Evolutionary conservation across 2,329 filamentous ascomycete genomes (phyloP).

Genomic region (Penicillium janthinellum): DNA sequence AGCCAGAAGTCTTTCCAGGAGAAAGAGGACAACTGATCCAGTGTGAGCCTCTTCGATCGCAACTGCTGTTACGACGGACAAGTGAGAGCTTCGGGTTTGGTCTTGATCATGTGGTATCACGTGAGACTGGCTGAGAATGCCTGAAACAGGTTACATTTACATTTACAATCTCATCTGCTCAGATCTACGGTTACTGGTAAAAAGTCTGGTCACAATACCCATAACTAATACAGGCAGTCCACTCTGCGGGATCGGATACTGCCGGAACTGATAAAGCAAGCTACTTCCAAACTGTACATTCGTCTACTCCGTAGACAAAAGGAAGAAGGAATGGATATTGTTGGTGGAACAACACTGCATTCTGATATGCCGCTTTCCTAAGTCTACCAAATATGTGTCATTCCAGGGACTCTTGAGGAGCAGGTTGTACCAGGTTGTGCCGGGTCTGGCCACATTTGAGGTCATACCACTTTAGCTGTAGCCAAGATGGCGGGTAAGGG

Average conservation of each 20-base stretch:
- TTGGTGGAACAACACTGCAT: no score
- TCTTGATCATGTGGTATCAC: not conserved
- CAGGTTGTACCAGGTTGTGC: no score
- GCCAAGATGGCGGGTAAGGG: no score
- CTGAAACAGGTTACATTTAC: not conserved
- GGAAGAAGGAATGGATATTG: no score
- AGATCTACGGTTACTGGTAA: not conserved
- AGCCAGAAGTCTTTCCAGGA: not conserved
- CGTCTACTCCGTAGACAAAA: no score
- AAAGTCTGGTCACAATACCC: not conserved
- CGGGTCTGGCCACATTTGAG: no score
- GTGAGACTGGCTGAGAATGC: not conserved
- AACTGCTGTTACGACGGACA: not conserved
- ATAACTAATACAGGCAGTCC: constrained; percentile 11
- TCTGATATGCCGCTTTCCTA: no score
- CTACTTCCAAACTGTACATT: no score
- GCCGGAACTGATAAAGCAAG: no score
- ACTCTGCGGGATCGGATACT: constrained; percentile 20
- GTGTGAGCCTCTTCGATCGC: not conserved
- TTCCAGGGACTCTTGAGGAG: no score
- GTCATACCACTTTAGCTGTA: no score
- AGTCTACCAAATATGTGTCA: no score
- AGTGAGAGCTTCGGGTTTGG: not conserved
- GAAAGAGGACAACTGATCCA: not conserved
- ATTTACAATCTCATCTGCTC: constrained; percentile 2